phyloP scores from a whole-genome alignment of 2,329 filamentous ascomycete species.

The Aspergillus arachidicola region DNA sequence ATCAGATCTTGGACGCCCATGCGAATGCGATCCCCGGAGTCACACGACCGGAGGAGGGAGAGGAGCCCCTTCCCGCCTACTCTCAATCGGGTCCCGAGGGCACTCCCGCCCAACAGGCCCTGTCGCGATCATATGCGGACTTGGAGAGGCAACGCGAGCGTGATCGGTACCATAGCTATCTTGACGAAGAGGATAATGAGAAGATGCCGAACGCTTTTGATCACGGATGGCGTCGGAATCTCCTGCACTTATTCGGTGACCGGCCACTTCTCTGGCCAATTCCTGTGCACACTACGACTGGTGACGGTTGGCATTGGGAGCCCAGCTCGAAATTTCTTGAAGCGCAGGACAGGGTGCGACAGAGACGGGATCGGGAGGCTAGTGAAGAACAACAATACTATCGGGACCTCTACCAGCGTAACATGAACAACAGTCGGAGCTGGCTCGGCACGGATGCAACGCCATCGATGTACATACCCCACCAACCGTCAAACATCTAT shows the following conservation, averaged over 20 bases:
- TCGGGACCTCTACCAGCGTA: slow-evolving; percentile 38
- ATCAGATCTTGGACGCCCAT: slow-evolving; percentile 79
- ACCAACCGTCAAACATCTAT: slow-evolving; percentile 19
- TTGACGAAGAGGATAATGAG: slow-evolving; percentile 85
- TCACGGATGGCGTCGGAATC: slow-evolving; percentile 78
- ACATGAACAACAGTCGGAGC: slow-evolving; percentile 33
- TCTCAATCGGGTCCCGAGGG: slow-evolving; percentile 17
- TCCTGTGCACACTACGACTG: slow-evolving; percentile 81
- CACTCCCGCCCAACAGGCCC: slow-evolving; percentile 49
- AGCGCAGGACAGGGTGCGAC: slow-evolving; percentile 48
- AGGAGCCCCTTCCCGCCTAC: slow-evolving; percentile 53
- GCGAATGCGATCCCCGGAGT: slow-evolving; percentile 79
- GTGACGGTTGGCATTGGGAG: slow-evolving; percentile 95
- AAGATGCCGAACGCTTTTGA: slow-evolving; percentile 94
- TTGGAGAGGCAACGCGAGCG: slow-evolving; percentile 66
- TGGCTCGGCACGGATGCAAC: slow-evolving; percentile 27
- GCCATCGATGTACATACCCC: slow-evolving; percentile 25
- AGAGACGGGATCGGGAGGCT: slow-evolving; percentile 33
- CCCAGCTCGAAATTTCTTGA: slow-evolving; percentile 77
- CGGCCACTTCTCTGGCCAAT: slow-evolving; percentile 73
- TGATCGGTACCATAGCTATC: slow-evolving; percentile 74
- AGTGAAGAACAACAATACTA: slow-evolving; percentile 36
- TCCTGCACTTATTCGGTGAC: slow-evolving; percentile 79
- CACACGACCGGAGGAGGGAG: slow-evolving; percentile 79
- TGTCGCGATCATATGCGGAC: slow-evolving; percentile 53